Base-by-base conservation (phyloP, 2,329 filamentous ascomycete species). In the Diaporthe citri region DNA sequence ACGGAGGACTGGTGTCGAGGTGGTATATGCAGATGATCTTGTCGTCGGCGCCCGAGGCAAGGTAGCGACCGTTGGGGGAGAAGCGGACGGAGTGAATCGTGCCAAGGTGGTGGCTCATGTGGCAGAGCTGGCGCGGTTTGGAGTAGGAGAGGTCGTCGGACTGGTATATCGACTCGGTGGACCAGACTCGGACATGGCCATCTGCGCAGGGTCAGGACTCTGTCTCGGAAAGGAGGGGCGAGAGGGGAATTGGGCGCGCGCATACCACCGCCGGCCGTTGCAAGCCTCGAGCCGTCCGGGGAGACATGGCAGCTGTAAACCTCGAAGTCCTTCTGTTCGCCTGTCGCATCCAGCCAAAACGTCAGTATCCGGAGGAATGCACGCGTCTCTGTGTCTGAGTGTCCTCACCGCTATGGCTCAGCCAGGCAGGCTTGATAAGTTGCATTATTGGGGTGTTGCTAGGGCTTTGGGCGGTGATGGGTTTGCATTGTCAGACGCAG, bases 251-350 rank as follows among this genome's bases (percentile, higher is more conserved):
- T 43, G 36, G 36, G 73, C 15, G 72, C 20, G 59, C n/a, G 43
- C 91, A 84, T 87, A 95, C 93, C 94, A 90, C 97, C 96, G 80
- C 96, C 97, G 77, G 96, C 97, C 28, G 97, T 98, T 66, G 96
- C 97, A 74, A 99, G 90, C 78, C 97, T 92, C 82, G 92, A 93
- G 78, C 96, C 97, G 86, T 99, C 97, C 20, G 97, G 95, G 39
- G 97, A 99, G 78, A 99, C 92, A 88, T 98, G 95, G 84, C 96
- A 98, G 86, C 95, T 98, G 87, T 98, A 99, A 78, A 98, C 96
- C 86, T 99, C 97, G 82, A 97, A 97, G 83, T 98, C 96, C 83
- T 98, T 98, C 84, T 97, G 95, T 87, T 99, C 97, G 83, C 96
- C 94, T 95, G 76, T 71, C 73, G 69, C 66, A 74, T 59, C n/a